Percentiles rank a stretch among this genome's conserved stretches.
phyloP scores from a whole-genome alignment of 2,329 filamentous ascomycete genomes.

The Pseudocercospora musae region DNA sequence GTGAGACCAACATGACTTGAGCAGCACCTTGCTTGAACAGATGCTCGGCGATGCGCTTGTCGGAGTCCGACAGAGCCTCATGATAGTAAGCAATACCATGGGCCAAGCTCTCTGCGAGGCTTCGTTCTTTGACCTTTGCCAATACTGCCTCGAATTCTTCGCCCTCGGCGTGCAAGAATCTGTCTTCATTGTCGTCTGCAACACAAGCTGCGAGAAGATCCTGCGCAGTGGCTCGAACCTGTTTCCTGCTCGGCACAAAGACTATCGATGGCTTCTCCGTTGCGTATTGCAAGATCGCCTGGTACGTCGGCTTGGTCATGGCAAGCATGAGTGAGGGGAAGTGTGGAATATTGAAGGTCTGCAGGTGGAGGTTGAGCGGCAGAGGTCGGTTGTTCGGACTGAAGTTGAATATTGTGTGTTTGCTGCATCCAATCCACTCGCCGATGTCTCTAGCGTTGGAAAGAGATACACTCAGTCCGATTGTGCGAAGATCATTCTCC shows the following conservation, averaged over 20 bases:
- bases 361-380: conserved; percentile 87
- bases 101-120: conserved; percentile 81
- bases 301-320: conserved; percentile 93
- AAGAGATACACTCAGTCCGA: conserved; percentile 87
- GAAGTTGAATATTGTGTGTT: conserved; percentile 99
- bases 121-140: conserved; percentile 77
- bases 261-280: conserved; percentile 82
- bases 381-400: conserved; percentile 86
- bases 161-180: conserved; percentile 81
- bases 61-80: conserved; percentile 81
- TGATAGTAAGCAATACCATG: conserved; percentile 98
- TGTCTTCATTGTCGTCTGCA: conserved; percentile 86
- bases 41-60: conserved; percentile 91
- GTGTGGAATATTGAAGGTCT: conserved; percentile 92
- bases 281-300: conserved; percentile 83
- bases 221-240: conserved; percentile 79
- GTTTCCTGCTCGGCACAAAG: conserved; percentile 91
- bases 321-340: conserved; percentile 98
- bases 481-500: conserved; percentile 77
- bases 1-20: conserved; percentile 75
- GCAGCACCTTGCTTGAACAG: conserved; percentile 86
- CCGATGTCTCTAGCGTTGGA: conserved; percentile 91
- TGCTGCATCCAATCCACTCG: conserved; percentile 96
- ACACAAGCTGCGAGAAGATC: conserved; percentile 86
- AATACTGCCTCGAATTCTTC: conserved; percentile 80